Evolutionary conservation across 306 rosid genomes (phyloP).

Genomic region (Vachellia pachyceras): DNA sequence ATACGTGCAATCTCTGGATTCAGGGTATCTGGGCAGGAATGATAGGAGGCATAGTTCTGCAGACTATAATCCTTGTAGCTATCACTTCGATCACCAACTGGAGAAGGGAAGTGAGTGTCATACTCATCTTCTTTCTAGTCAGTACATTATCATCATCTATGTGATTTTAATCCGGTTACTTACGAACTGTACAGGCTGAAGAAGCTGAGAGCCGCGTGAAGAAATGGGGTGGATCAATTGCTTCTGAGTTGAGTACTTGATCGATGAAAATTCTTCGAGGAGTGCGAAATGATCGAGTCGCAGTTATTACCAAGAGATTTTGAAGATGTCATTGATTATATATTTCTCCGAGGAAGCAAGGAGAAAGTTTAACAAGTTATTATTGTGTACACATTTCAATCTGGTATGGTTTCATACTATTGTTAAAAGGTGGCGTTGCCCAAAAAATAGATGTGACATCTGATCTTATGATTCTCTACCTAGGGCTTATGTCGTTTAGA

Average conservation of each 20-base stretch:
- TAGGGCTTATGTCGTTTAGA: too few species aligned
- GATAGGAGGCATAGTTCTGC: constrained; percentile 77
- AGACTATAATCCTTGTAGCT: constrained; percentile 63
- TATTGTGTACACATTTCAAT: too few species aligned
- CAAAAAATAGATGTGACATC: too few species aligned
- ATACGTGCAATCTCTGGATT: constrained; percentile 5
- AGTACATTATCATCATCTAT: not conserved
- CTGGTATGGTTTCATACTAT: too few species aligned
- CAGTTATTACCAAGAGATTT: not conserved
- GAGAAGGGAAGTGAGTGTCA: constrained; percentile 64
- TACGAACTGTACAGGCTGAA: constrained; percentile 64
- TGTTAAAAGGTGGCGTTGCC: too few species aligned
- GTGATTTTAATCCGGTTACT: constrained; percentile 11
- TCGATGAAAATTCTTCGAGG: not conserved
- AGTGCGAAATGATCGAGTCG: not conserved
- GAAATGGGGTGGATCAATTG: constrained; percentile 71
- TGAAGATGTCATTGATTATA: not conserved
- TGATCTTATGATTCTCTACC: too few species aligned
- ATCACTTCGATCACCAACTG: constrained; percentile 66
- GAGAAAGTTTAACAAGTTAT: too few species aligned
- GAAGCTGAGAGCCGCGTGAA: constrained; percentile 71
- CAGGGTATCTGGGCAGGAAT: constrained; percentile 89
- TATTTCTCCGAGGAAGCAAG: not conserved
- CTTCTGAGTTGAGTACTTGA: not conserved
- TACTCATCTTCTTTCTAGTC: not conserved